Evolutionary conservation across 1,284 basidiomycete genomes (phyloP).

Genomic region (Schizophyllum amplum): DNA sequence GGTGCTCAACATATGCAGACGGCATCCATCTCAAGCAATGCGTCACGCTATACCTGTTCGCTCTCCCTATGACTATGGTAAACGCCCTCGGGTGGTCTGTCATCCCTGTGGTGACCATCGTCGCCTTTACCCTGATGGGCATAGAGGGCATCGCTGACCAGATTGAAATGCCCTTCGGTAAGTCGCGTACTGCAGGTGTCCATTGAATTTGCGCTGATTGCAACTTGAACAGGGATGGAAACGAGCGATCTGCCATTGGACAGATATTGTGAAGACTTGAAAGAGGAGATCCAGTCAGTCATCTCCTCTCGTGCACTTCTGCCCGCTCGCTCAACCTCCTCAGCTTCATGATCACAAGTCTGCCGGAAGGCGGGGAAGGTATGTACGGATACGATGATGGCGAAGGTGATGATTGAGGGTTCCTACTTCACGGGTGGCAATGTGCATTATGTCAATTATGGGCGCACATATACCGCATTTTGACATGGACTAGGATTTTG

Average conservation of each 20-base stretch:
- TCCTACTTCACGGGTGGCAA: not conserved
- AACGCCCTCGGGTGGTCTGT: slow-evolving; percentile 74
- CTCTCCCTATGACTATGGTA: slow-evolving; percentile 78
- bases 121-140: slow-evolving; percentile 87
- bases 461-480: not conserved
- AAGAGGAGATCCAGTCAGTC: slow-evolving; percentile 74
- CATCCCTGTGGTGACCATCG: slow-evolving; percentile 75
- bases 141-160: slow-evolving; percentile 90
- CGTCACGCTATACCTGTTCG: slow-evolving; percentile 82
- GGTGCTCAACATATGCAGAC: slow-evolving; percentile 29
- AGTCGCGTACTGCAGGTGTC: slow-evolving; percentile 14
- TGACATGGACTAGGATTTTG: no score
- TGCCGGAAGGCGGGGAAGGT: slow-evolving; percentile 73
- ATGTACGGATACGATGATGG: slow-evolving; percentile 62
- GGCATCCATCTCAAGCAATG: slow-evolving; percentile 91
- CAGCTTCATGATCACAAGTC: slow-evolving; percentile 69
- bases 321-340: no score
- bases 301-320: no score
- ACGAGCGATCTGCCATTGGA: slow-evolving; percentile 69
- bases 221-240: slow-evolving; percentile 42
- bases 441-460: not conserved
- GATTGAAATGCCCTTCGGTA: slow-evolving; percentile 85
- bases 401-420: slow-evolving; percentile 60
- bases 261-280: slow-evolving; percentile 77
- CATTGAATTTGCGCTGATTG: slow-evolving; percentile 4